Conservation (phyloP, 2,329 filamentous ascomycete species). For the Aspergillus sergii region DNA sequence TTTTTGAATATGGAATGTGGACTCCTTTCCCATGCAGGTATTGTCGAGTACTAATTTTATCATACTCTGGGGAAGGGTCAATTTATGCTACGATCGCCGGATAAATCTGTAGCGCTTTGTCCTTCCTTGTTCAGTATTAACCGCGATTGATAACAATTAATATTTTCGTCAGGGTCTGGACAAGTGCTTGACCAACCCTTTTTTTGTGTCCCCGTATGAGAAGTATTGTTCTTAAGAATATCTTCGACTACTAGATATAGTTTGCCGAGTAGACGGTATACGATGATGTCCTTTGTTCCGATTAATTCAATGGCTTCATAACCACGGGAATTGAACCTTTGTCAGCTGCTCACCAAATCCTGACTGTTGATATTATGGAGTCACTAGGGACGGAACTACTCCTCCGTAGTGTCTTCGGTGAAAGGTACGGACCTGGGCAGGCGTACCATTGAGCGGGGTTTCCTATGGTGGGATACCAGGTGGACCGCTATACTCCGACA, state of each 20-base stretch:
- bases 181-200: not conserved
- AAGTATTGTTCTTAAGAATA: too few relatives aligned
- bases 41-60: not conserved
- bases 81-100: not conserved
- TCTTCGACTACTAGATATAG: not conserved
- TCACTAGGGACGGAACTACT: not conserved
- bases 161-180: not conserved
- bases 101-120: not conserved
- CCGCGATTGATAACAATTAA: not conserved
- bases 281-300: not conserved
- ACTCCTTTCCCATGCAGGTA: too few relatives aligned
- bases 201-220: not conserved
- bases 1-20: too few relatives aligned
- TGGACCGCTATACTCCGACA: conserved; percentile 10
- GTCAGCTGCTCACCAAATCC: not conserved
- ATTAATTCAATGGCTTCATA: not conserved
- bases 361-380: not conserved
- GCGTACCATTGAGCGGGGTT: conserved; percentile 11
- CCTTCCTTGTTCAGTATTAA: not conserved
- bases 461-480: conserved; percentile 13
- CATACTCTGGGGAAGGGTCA: not conserved
- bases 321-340: not conserved
- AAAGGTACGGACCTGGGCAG: conserved; percentile 13
- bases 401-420: conserved; percentile 13
- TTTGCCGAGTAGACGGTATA: not conserved